Conservation (phyloP, 176 grass and related monocot genomes). For the Rhynchospora tenuis region DNA sequence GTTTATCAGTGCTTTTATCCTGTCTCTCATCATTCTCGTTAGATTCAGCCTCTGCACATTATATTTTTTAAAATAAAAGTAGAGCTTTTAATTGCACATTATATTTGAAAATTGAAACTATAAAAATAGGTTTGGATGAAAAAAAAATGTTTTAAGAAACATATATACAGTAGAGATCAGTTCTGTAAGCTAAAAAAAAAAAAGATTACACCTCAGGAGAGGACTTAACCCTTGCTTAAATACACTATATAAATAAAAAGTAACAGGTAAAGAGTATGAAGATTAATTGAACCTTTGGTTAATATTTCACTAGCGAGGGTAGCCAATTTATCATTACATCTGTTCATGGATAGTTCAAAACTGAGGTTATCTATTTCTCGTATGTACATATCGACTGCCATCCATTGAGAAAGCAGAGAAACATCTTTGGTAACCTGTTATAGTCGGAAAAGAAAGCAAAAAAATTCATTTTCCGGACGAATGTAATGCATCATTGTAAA, state of each 20-base stretch:
- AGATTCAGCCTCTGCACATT: constrained; percentile 43
- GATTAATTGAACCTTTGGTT: constrained; percentile 52
- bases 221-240: no score
- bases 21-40: constrained; percentile 31
- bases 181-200: no score
- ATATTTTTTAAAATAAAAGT: neutral
- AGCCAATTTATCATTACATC: constrained; percentile 62
- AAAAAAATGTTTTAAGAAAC: neutral
- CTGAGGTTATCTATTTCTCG: constrained; percentile 80
- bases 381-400: constrained; percentile 86
- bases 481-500: neutral
- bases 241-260: neutral
- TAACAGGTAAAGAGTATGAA: neutral
- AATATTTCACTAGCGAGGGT: constrained; percentile 68
- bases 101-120: neutral
- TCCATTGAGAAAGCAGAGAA: constrained; percentile 82
- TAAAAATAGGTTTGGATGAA: neutral
- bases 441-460: neutral
- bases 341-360: constrained; percentile 85
- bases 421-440: constrained; percentile 83
- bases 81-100: neutral
- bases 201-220: no score
- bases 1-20: constrained; percentile 8
- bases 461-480: constrained; percentile 8
- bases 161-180: neutral